Base-by-base conservation (phyloP, 2,329 filamentous ascomycete species). In the Aspergillus tanneri region DNA sequence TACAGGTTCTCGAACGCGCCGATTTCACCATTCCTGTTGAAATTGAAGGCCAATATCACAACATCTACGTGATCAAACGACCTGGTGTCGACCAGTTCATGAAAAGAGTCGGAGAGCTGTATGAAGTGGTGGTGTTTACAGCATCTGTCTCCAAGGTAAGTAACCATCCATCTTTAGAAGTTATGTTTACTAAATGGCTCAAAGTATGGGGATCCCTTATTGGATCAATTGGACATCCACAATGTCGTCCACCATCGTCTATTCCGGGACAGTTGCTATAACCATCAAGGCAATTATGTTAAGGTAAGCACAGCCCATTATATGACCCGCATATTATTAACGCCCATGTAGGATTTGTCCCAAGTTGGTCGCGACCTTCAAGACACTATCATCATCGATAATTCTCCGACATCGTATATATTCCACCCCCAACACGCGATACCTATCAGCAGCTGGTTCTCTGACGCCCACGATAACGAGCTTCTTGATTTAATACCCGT, bases 371-470 rank as follows among this genome's bases (percentile, higher is more conserved):
- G 93, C 57, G 91, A 97, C 69, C 82, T 99, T 47, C 89, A 90
- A 71, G 92, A 99, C 67, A 99, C 92, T 16, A 99, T 99, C 68
- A 99, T 99, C 70, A 99, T 99, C 65, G 93, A 99, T 77, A 99
- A 99, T 74, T 97, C 93, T 38, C 93, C 93, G 2, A 99, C 93
- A 4, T 97, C 92, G 10, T 99, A 99, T 77, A 97, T 99, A 64
- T 99, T 99, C 81, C 93, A 99, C 69, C 93, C 93, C 19, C 92
- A 99, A 76, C 93, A 99, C 70, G 93, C 93, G 52, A 92, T 99
- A 41, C 93, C 93, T 21, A 99, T 99, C 75, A 96, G 91, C 81
- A 97, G 92, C 79, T 99, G 93, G 93, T 99, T 99, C 76, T 96
- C 91, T 58, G 93, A 99, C 74, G 93, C 93, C 53, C 93, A 99